These are phyloP conservation scores for Nicotiana sylvestris DNA, from an alignment of 257 asterid genomes.

Conservation along the genomic window DNA sequence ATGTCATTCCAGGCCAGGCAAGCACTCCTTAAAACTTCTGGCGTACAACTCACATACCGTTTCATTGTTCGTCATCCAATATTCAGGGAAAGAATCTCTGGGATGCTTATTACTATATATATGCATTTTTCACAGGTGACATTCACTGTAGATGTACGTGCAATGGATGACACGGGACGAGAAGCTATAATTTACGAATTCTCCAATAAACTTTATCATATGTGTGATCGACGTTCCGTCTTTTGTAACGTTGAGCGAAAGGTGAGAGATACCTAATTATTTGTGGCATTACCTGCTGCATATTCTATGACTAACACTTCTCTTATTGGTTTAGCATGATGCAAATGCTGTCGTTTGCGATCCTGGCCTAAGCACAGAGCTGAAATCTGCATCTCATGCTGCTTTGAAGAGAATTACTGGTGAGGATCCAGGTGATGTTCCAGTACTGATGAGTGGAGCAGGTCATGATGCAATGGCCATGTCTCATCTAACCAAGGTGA, in stretches of 20 bases:
- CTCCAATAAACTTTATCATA: slow-evolving; percentile 58
- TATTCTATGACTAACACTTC: background rate
- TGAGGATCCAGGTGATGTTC: slow-evolving; percentile 54
- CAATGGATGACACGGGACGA: slow-evolving; percentile 86
- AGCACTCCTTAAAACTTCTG: slow-evolving; percentile 22
- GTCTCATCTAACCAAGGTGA: slow-evolving; percentile 85
- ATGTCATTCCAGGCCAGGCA: slow-evolving; percentile 99
- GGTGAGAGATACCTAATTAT: slow-evolving; percentile 34
- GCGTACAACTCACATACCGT: background rate
- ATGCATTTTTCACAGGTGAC: slow-evolving; percentile 49
- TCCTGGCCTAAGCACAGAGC: slow-evolving; percentile 57
- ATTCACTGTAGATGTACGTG: slow-evolving; percentile 85
- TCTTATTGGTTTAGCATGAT: slow-evolving; percentile 56
- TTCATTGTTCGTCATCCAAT: background rate
- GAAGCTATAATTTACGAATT: slow-evolving; percentile 80
- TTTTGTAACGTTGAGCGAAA: slow-evolving; percentile 73
- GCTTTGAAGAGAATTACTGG: slow-evolving; percentile 54
- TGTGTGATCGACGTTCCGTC: slow-evolving; percentile 77
- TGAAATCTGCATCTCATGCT: slow-evolving; percentile 60
- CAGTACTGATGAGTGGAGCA: slow-evolving; percentile 94
- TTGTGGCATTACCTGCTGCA: background rate
- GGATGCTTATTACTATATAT: background rate
- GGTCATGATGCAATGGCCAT: slow-evolving; percentile 99
- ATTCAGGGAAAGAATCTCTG: background rate
- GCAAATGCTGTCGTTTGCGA: slow-evolving; percentile 82